These are phyloP conservation scores for Exophiala viscosa DNA, from an alignment of 2,329 filamentous ascomycete genomes.

Conservation along the genomic window DNA sequence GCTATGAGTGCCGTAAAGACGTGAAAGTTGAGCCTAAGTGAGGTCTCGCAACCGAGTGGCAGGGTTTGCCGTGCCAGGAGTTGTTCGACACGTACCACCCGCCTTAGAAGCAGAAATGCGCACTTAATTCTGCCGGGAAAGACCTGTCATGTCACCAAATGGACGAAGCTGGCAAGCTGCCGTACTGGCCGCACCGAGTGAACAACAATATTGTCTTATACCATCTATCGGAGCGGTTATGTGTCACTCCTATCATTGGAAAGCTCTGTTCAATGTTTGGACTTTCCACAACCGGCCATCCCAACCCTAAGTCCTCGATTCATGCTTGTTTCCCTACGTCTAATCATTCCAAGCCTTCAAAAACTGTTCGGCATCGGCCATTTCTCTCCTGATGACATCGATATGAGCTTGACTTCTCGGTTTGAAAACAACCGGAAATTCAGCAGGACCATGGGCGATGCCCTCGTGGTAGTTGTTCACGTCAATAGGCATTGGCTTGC, in stretches of 20 bases:
- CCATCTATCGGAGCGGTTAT: neutral
- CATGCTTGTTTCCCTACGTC: neutral
- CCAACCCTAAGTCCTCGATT: neutral
- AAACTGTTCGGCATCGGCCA: constrained; percentile 1
- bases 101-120: neutral
- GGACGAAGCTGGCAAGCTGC: neutral
- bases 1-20: neutral
- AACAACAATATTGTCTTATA: neutral
- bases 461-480: constrained; percentile 4
- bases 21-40: neutral
- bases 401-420: constrained; percentile 6
- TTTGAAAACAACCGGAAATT: constrained; percentile 13
- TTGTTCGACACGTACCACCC: neutral
- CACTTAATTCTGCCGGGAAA: neutral
- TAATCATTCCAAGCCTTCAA: constrained; percentile 10
- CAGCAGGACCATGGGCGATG: neutral
- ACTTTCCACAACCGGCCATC: neutral
- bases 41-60: neutral
- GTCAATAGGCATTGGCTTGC: constrained; percentile 26
- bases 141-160: neutral
- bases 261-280: neutral
- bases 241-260: neutral
- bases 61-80: neutral
- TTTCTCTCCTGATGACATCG: constrained; percentile 2
- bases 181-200: too few relatives aligned